phyloP scores from a whole-genome alignment of 495 filamentous ascomycete genomes.

The Amphirosellinia nigrospora region DNA sequence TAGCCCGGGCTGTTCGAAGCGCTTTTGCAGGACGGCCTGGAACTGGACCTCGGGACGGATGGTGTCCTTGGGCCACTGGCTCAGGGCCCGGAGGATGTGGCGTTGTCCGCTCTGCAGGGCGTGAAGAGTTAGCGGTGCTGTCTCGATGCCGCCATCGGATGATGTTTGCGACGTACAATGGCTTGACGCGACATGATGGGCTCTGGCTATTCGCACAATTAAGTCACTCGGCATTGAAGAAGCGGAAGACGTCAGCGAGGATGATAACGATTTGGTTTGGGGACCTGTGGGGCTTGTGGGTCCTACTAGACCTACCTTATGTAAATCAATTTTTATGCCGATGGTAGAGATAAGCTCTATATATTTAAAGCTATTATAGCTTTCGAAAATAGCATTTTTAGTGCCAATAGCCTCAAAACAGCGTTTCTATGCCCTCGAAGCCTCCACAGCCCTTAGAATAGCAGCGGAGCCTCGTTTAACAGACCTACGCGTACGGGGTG shows the following conservation, averaged over 20 bases:
- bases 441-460: too few species aligned
- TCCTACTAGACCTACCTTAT: too few species aligned
- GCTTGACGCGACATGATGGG: conserved; percentile 38
- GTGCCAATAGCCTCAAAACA: too few species aligned
- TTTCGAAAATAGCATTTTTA: too few species aligned
- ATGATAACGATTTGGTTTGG: neutral
- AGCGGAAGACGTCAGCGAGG: conserved; percentile 17
- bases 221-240: conserved; percentile 1
- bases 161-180: conserved; percentile 31
- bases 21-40: conserved; percentile 68
- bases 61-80: conserved; percentile 77
- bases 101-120: conserved; percentile 47
- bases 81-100: conserved; percentile 70
- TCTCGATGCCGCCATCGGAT: neutral
- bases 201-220: neutral
- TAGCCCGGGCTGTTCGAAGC: conserved; percentile 56
- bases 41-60: conserved; percentile 81
- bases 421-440: too few species aligned
- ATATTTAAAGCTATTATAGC: too few species aligned
- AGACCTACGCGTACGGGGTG: too few species aligned
- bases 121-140: conserved; percentile 28
- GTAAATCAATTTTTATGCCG: too few species aligned
- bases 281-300: too few species aligned
- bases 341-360: too few species aligned
- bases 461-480: too few species aligned